phyloP scores from a whole-genome alignment of 208 protist genomes.

The Entamoeba dispar region DNA sequence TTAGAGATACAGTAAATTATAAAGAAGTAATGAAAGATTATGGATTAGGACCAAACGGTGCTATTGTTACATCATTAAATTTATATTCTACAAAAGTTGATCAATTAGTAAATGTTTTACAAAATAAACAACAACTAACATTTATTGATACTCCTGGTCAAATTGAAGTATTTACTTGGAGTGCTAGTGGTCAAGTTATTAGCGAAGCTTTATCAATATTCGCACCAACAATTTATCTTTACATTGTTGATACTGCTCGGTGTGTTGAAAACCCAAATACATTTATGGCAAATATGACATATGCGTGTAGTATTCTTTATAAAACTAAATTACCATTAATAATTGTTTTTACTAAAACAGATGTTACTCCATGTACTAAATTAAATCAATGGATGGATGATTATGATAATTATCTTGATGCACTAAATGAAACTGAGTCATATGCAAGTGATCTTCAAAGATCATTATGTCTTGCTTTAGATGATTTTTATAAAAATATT shows the following conservation, averaged over 20 bases:
- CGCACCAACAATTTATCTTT: slow-evolving; percentile 74
- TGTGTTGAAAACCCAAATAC: slow-evolving; percentile 61
- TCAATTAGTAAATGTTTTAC: slow-evolving; percentile 67
- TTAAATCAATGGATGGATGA: neutral
- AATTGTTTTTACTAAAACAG: slow-evolving; percentile 87
- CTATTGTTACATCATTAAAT: slow-evolving; percentile 90
- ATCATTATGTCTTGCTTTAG: neutral
- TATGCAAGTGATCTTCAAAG: neutral
- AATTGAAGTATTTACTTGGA: slow-evolving; percentile 89
- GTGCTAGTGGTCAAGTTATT: slow-evolving; percentile 82
- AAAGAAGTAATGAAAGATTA: slow-evolving; percentile 80
- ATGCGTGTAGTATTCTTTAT: slow-evolving; percentile 86
- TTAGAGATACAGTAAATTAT: slow-evolving; percentile 91
- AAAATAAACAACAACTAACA: slow-evolving; percentile 26
- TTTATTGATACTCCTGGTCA: slow-evolving; percentile 94
- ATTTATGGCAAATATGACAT: slow-evolving; percentile 96
- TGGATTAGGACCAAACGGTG: slow-evolving; percentile 81
- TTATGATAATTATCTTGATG: neutral
- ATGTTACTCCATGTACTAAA: slow-evolving; percentile 39
- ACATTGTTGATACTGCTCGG: slow-evolving; percentile 80
- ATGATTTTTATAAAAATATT: neutral
- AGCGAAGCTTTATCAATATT: slow-evolving; percentile 64
- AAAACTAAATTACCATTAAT: slow-evolving; percentile 84
- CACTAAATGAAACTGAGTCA: neutral
- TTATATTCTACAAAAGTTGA: slow-evolving; percentile 89